Evolutionary conservation across 441 rosid species (phyloP).

Genomic region (Euphorbia schlechtendalii): DNA sequence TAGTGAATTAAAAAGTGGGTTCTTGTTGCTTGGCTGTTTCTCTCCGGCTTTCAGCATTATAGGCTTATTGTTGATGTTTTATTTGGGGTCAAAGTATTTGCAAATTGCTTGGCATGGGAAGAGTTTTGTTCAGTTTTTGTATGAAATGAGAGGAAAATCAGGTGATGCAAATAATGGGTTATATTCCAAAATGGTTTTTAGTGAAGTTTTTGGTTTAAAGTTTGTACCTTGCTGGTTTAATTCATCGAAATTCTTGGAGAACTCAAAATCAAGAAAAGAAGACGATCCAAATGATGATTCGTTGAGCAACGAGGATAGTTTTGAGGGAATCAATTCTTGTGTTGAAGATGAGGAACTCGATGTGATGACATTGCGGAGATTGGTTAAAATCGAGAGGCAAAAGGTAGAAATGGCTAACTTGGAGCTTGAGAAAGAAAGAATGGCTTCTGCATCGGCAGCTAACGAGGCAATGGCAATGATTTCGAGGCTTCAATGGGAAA

Average conservation of each 20-base stretch:
- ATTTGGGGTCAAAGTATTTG: slow-evolving; percentile 38
- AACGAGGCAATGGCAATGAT: slow-evolving; percentile 90
- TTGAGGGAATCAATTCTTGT: slow-evolving; percentile 24
- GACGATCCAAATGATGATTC: slow-evolving; percentile 6
- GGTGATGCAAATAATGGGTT: slow-evolving; percentile 18
- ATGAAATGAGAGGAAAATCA: slow-evolving; percentile 28
- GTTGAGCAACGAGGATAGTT: slow-evolving; percentile 7
- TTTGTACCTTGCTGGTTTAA: slow-evolving; percentile 14
- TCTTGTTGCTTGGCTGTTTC: slow-evolving; percentile 41
- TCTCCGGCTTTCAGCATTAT: slow-evolving; percentile 30
- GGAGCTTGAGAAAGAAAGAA: slow-evolving; percentile 74
- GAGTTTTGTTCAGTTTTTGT: slow-evolving; percentile 25
- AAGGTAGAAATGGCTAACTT: slow-evolving; percentile 30
- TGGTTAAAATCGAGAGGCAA: slow-evolving; percentile 53
- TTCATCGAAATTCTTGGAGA: slow-evolving; percentile 21
- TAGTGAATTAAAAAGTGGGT: slow-evolving; percentile 36
- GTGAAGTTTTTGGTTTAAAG: slow-evolving; percentile 19
- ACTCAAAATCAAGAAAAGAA: slow-evolving; percentile 6
- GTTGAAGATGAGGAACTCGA: slow-evolving; percentile 53
- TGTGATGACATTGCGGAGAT: slow-evolving; percentile 41
- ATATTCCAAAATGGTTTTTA: slow-evolving; percentile 19
- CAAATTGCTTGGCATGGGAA: slow-evolving; percentile 25
- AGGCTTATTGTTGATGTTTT: slow-evolving; percentile 36
- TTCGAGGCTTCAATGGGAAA: slow-evolving; percentile 63
- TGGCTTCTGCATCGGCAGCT: slow-evolving; percentile 63